phyloP scores from a whole-genome alignment of 768 basidiomycete species.

The Calocybe gangraenosa region DNA sequence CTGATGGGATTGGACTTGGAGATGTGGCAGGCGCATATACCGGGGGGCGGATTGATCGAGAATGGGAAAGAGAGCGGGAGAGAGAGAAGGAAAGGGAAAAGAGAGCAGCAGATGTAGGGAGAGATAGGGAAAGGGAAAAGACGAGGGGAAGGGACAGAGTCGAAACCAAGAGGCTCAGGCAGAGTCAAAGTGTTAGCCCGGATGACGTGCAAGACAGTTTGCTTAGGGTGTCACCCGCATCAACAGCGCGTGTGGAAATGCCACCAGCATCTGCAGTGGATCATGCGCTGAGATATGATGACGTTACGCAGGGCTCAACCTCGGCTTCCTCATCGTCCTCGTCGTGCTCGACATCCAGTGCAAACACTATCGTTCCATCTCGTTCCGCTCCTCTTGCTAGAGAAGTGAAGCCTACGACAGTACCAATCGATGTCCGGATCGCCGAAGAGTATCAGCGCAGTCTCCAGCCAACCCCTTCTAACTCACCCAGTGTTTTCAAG shows the following conservation, averaged over 20 bases:
- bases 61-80: constrained; percentile 21
- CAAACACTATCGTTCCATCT: constrained; percentile 19
- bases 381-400: not conserved
- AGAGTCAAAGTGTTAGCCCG: constrained; percentile 30
- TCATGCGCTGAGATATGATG: constrained; percentile 1
- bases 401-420: not conserved
- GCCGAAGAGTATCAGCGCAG: constrained; percentile 21
- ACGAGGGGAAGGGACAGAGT: constrained; percentile 40
- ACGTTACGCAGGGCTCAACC: constrained; percentile 7
- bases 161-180: constrained; percentile 31
- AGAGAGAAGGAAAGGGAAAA: constrained; percentile 19
- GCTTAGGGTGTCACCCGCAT: constrained; percentile 15
- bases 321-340: constrained; percentile 19
- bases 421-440: constrained; percentile 11
- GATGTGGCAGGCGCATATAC: constrained; percentile 23
- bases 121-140: constrained; percentile 20
- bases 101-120: constrained; percentile 18
- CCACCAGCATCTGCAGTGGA: not conserved
- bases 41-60: constrained; percentile 29
- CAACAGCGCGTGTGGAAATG: constrained; percentile 2
- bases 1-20: constrained; percentile 19
- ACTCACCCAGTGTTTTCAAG: constrained; percentile 44
- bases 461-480: constrained; percentile 56
- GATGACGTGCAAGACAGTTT: constrained; percentile 28
- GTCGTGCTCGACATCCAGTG: constrained; percentile 22